Base-by-base conservation (phyloP, 2,329 filamentous ascomycete species). In the Paracoccidioides brasiliensis region DNA sequence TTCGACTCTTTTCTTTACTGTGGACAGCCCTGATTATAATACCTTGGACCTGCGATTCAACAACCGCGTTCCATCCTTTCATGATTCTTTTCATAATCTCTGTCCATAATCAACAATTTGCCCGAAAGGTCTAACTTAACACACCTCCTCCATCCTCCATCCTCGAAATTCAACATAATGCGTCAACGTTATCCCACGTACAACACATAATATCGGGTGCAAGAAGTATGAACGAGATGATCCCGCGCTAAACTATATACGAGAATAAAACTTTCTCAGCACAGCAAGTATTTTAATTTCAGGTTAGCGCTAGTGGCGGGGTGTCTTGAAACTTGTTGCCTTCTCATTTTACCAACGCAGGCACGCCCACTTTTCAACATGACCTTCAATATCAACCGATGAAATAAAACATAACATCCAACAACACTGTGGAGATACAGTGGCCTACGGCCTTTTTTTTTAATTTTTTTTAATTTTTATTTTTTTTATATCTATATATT, bases 401-500 rank as follows among this genome's bases (percentile, higher is more conserved):
- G 44, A 41, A 41, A 56, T 51, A 14, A 37, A 50, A 35, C 15
- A 28, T 28, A 40, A 35, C 35, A 38, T 28, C 9, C 38, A 32
- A 33, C 68, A 52, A 12, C 37, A 42, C 30, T 1, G 6, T 35
- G 44, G 30, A 33, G n/a, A 48, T n/a, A 33, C 33, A 7, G 8
- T 46, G 32, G 14, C 15, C 14, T 32, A 30, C 8, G 7, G 12
- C 28, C 7, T 46, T 33, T 33, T 9, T 9, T 33, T 14, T 45
- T 30, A 32, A 7, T 8, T 48, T 10, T 8, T 48, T 28, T 32
- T 66, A 70, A 66, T 69, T 68, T 65, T 69, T 70, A 66, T n/a
- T n/a, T n/a, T 22, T 22, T 22, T 22, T 22, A 22, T 22, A 22
- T 22, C 22, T 22, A 22, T 22, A 22, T 22, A 67, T 65, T 70